Percentiles rank a stretch among this genome's conserved stretches.
Conservation (phyloP, 2,329 filamentous ascomycete genomes). For the Grosmannia penicillata region DNA sequence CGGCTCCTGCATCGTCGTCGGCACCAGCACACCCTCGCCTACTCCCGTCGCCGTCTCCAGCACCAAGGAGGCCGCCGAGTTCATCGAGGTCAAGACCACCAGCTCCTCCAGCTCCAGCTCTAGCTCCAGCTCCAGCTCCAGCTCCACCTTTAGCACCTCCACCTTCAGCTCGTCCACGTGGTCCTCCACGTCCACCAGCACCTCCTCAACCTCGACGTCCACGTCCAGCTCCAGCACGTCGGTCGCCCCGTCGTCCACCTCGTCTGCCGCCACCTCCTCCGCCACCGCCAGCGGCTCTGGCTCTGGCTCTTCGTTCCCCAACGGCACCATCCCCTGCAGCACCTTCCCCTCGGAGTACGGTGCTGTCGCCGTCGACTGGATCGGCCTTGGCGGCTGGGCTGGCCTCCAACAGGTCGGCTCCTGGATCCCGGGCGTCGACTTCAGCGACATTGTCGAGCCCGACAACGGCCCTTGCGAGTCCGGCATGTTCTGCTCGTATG, state of each 20-base stretch:
- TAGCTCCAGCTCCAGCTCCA: slow-evolving; percentile 51
- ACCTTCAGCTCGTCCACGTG: slow-evolving; percentile 52
- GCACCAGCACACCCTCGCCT: slow-evolving; percentile 29
- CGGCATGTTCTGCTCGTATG: slow-evolving; percentile 75
- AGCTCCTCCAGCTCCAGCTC: slow-evolving; percentile 27
- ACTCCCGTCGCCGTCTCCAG: slow-evolving; percentile 18
- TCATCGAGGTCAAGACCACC: slow-evolving; percentile 29
- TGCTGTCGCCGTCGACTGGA: slow-evolving; percentile 53
- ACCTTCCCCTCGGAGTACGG: slow-evolving; percentile 72
- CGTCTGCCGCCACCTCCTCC: too few relatives aligned
- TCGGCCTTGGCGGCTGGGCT: slow-evolving; percentile 59
- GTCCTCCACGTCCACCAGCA: neutral
- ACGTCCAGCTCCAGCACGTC: neutral
- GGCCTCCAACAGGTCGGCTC: slow-evolving; percentile 53
- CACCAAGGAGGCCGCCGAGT: slow-evolving; percentile 28
- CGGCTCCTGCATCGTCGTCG: slow-evolving; percentile 54
- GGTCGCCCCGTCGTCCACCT: too few relatives aligned
- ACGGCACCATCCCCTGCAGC: slow-evolving; percentile 55
- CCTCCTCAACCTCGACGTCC: neutral
- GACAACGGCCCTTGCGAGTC: slow-evolving; percentile 44
- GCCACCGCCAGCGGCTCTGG: too few relatives aligned
- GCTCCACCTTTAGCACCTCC: neutral
- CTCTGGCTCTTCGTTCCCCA: slow-evolving; percentile 56
- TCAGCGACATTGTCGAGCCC: slow-evolving; percentile 52
- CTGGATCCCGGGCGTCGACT: slow-evolving; percentile 33